Percentiles rank a stretch among this genome's conserved stretches.
These are phyloP conservation scores for Macrolepiota albuminosa DNA, from an alignment of 768 basidiomycete species.

Conservation along the genomic window DNA sequence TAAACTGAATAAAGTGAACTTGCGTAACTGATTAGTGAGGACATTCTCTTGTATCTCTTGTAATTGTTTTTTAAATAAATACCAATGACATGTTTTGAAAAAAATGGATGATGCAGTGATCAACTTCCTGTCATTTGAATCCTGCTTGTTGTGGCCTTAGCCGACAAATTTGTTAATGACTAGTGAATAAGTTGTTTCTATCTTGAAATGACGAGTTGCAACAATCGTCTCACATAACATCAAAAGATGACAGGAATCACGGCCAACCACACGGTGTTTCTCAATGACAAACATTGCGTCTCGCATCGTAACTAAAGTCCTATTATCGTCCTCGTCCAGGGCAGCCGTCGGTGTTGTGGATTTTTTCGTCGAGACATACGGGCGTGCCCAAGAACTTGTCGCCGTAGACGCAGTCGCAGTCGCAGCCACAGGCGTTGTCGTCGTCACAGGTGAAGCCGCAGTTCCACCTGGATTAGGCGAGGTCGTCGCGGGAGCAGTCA, in stretches of 20 bases:
- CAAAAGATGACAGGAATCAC: neutral
- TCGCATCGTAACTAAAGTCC: conserved; percentile 59
- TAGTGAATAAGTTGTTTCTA: too few relatives aligned
- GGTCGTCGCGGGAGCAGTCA: conserved; percentile 10
- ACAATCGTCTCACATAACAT: neutral
- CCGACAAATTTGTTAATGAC: too few relatives aligned
- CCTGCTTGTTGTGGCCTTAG: too few relatives aligned
- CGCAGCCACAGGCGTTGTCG: too few relatives aligned
- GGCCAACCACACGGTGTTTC: conserved; percentile 72
- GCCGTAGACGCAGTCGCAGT: conserved; percentile 16
- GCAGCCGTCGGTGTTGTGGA: conserved; percentile 15
- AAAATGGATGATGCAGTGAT: too few relatives aligned
- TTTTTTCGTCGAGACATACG: conserved; percentile 59
- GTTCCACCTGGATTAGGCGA: conserved; percentile 9
- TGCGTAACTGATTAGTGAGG: too few relatives aligned
- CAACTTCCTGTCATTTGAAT: too few relatives aligned
- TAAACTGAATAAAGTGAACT: neutral
- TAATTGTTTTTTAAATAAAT: too few relatives aligned
- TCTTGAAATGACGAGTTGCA: too few relatives aligned
- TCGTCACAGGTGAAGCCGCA: too few relatives aligned
- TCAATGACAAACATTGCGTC: conserved; percentile 87
- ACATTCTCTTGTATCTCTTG: too few relatives aligned
- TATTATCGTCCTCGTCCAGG: conserved; percentile 50
- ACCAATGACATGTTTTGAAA: too few relatives aligned
- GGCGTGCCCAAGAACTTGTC: conserved; percentile 51